Base-by-base conservation (phyloP, 1,284 basidiomycete genomes). In the Tilletia caries region DNA sequence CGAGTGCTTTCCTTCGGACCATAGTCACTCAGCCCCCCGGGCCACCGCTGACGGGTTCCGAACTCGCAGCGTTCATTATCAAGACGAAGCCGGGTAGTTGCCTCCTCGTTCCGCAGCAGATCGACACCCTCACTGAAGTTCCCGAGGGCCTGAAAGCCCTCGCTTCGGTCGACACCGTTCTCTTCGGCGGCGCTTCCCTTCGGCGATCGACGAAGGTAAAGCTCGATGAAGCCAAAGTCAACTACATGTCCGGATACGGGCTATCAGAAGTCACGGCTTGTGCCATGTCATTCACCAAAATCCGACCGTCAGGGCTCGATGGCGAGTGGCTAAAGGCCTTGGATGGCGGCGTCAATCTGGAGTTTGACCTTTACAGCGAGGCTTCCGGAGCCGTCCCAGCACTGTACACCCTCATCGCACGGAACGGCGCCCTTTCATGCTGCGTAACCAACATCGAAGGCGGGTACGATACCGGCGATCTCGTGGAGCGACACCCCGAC, bases 81-180 rank as follows among this genome's bases (percentile, higher is more conserved):
- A 33, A 32, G 13, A 18, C 58, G 4, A 62, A 62, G 58, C 6
- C 33, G 8, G 32, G 23, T 18, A 5, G 8, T 37, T 6, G 4
- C 18, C 3, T 62, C 18, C 27, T 62, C 13, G 58, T 62, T 12
- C 58, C 58, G 10, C 58, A 62, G 58, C 58, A 62, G n/a, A 62
- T 62, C 58, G 58, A 62, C 4, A 62, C 27, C 33, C 13, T 62
- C 32, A 5, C 18, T 18, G 27, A 29, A 4, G 29, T 34, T 3
- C 29, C 58, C 58, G 58, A 33, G 32, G 58, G 58, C 58, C 58
- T 34, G 13, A n/a, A 62, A 18, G 15, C 23, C 3, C 58, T 62
- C 32, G 8, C 32, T 4, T 33, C 58, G 25, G 18, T 37, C 27
- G 29, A 33, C 23, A 15, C 15, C 27, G 32, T 62, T 15, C 2